These are phyloP conservation scores for Solanum tarapatanum DNA, from an alignment of 257 asterid species.

Conservation along the genomic window DNA sequence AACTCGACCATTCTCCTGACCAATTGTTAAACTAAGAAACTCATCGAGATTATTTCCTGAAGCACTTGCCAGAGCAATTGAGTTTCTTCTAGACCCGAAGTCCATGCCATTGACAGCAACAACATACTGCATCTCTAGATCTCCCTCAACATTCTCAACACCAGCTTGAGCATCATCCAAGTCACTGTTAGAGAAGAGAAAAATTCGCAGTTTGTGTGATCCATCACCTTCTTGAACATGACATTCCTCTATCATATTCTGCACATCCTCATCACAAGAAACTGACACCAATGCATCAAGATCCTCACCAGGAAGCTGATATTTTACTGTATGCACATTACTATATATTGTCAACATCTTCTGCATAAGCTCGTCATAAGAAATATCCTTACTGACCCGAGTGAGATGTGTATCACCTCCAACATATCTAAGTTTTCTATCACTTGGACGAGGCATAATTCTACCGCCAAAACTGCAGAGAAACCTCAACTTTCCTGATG, in stretches of 20 bases:
- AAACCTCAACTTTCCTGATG: constrained; percentile 43
- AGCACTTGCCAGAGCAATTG: constrained; percentile 39
- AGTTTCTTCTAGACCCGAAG: constrained; percentile 58
- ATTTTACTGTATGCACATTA: constrained; percentile 52
- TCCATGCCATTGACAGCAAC: constrained; percentile 86
- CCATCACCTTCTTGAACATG: constrained; percentile 44
- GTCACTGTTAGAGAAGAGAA: constrained; percentile 52
- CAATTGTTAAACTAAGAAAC: constrained; percentile 40
- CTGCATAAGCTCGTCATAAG: constrained; percentile 64
- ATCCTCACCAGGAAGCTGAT: constrained; percentile 99
- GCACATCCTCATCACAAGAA: constrained; percentile 81
- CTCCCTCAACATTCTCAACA: constrained; percentile 44
- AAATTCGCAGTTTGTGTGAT: constrained; percentile 61
- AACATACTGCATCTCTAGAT: constrained; percentile 63
- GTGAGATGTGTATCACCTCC: constrained; percentile 90
- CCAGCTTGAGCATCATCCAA: constrained; percentile 59
- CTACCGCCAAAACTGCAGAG: constrained; percentile 93
- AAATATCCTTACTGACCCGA: constrained; percentile 52
- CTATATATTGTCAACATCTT: constrained; percentile 40
- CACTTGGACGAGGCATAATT: constrained; percentile 91
- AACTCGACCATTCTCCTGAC: constrained; percentile 32
- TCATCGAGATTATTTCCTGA: constrained; percentile 64
- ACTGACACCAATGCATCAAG: constrained; percentile 91
- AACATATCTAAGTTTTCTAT: constrained; percentile 82
- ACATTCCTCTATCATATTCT: constrained; percentile 90